These are phyloP conservation scores for Chrysanthemum makinoi DNA, from an alignment of 129 eudicot species.

Conservation along the genomic window DNA sequence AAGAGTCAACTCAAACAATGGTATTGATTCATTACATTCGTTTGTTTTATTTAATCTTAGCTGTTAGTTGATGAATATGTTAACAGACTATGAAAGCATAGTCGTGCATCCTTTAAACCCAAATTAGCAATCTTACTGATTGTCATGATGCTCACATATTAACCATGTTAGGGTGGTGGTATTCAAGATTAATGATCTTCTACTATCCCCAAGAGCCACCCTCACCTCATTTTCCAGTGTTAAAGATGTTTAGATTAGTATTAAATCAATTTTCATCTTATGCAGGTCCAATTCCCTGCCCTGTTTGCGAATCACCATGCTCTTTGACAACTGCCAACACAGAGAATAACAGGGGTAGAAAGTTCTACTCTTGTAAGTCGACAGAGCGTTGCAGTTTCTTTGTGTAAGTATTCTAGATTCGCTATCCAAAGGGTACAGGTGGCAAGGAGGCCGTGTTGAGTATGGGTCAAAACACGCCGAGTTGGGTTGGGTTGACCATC, in stretches of 20 bases:
- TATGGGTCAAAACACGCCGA: no score
- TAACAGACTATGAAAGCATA: background rate
- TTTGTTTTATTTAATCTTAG: background rate
- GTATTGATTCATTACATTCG: no score
- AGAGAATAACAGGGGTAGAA: conserved; percentile 64
- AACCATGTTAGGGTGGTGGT: no score
- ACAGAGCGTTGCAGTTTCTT: conserved; percentile 70
- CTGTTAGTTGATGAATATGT: background rate
- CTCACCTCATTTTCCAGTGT: no score
- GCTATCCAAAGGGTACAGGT: no score
- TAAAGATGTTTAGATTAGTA: background rate
- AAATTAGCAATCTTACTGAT: no score
- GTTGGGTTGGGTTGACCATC: no score
- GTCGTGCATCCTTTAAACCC: background rate
- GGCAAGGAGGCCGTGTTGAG: background rate
- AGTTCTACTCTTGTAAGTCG: conserved; percentile 35
- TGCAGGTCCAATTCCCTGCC: conserved; percentile 74
- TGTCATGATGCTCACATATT: no score
- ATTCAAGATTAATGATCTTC: no score
- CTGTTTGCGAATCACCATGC: conserved; percentile 66
- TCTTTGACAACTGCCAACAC: conserved; percentile 83
- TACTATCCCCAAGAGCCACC: no score
- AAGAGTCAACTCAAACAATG: conserved; percentile 40
- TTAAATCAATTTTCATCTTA: background rate
- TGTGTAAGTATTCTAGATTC: conserved; percentile 54